Evolutionary conservation across 257 asterid species (phyloP).

Genomic region (Solanum virginianum): DNA sequence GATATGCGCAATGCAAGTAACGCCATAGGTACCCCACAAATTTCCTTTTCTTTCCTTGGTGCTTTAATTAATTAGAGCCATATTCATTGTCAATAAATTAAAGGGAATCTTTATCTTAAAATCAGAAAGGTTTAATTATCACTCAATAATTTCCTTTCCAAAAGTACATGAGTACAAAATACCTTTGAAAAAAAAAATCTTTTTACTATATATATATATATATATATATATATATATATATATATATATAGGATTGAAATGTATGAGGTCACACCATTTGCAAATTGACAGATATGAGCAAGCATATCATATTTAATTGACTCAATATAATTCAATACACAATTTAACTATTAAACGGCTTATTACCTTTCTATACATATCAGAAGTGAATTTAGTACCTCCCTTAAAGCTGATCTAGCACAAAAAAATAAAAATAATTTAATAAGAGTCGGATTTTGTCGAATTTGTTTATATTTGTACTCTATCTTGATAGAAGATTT

Average conservation of each 20-base stretch:
- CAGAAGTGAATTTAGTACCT: too few species aligned
- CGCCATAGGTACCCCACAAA: background rate
- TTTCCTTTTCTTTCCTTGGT: background rate
- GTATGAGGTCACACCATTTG: background rate
- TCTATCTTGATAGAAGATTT: too few species aligned
- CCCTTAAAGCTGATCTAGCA: too few species aligned
- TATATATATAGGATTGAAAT: background rate
- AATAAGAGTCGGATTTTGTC: too few species aligned
- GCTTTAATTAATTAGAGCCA: background rate
- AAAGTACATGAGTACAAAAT: background rate
- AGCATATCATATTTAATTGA: background rate
- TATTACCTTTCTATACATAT: too few species aligned
- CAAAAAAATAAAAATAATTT: too few species aligned
- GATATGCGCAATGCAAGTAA: background rate
- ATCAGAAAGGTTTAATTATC: background rate
- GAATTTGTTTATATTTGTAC: too few species aligned
- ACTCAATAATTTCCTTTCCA: background rate
- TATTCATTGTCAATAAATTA: background rate
- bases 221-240: too few species aligned
- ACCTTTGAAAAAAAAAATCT: background rate
- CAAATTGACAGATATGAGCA: background rate
- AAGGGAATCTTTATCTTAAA: background rate
- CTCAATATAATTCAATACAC: too few species aligned
- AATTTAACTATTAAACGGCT: too few species aligned
- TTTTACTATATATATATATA: background rate